Conservation (phyloP, 2,329 filamentous ascomycete genomes). For the Cladosporium sphaerospermum region DNA sequence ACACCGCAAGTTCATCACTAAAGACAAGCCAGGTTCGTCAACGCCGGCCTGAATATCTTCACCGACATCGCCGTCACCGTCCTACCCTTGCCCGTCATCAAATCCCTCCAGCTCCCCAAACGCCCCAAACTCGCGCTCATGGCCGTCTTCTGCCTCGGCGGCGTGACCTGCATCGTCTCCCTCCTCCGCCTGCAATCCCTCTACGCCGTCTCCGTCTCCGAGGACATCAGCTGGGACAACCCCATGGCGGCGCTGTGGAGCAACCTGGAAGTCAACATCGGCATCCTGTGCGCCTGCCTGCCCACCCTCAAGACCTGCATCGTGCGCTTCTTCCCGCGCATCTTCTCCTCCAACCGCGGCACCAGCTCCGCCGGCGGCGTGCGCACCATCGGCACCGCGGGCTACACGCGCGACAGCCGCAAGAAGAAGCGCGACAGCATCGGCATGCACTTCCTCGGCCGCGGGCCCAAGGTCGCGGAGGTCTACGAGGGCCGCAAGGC, state of each 20-base stretch:
- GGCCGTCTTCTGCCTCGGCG: constrained; percentile 30
- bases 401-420: neutral
- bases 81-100: constrained; percentile 29
- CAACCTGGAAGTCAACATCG: constrained; percentile 24
- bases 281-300: constrained; percentile 25
- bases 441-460: constrained; percentile 5
- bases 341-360: constrained; percentile 16
- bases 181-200: constrained; percentile 24
- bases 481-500: neutral
- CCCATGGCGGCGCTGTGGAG: constrained; percentile 23
- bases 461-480: neutral
- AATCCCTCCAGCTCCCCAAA: constrained; percentile 23
- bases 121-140: constrained; percentile 27
- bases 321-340: constrained; percentile 21
- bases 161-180: constrained; percentile 24
- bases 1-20: neutral
- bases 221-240: constrained; percentile 25
- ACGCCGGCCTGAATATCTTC: constrained; percentile 29
- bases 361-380: neutral
- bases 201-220: constrained; percentile 20
- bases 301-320: constrained; percentile 25
- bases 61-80: constrained; percentile 29
- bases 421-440: constrained; percentile 1
- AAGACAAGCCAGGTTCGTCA: constrained; percentile 19
- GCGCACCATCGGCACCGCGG: neutral